Conservation (phyloP, 192 early-diverging fungal genomes). For the Helicostylum pulchrum region DNA sequence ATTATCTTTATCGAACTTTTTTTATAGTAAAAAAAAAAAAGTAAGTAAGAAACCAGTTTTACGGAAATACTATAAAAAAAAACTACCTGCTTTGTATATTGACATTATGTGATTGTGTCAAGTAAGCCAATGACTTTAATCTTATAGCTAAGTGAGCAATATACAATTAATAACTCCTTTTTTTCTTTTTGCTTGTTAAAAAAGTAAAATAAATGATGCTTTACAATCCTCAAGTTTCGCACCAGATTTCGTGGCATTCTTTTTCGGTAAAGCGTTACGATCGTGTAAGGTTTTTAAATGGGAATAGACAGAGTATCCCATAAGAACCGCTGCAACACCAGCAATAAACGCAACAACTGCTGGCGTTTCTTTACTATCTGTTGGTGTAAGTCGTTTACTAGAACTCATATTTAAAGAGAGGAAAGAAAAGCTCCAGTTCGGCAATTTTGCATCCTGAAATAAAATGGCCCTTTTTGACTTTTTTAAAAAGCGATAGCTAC, state of each 20-base stretch:
- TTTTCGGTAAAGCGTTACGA: slow-evolving; percentile 7
- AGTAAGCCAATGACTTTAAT: slow-evolving; percentile 43
- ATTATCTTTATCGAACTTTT: slow-evolving; percentile 69
- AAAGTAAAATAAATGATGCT: not conserved
- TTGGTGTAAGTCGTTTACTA: no score
- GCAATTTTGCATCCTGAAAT: no score
- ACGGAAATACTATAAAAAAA: no score
- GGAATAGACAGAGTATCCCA: slow-evolving; percentile 35
- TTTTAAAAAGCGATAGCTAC: no score
- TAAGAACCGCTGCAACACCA: slow-evolving; percentile 24
- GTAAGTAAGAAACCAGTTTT: not conserved
- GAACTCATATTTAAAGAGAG: no score
- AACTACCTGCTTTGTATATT: slow-evolving; percentile 49
- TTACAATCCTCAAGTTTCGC: slow-evolving; percentile 11
- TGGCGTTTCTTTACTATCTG: no score
- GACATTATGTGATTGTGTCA: slow-evolving; percentile 46
- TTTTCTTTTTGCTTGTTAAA: not conserved
- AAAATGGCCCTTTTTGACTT: no score
- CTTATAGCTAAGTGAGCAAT: slow-evolving; percentile 38
- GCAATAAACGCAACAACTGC: slow-evolving; percentile 3
- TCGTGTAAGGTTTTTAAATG: slow-evolving; percentile 21
- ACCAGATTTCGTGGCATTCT: not conserved
- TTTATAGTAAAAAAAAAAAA: not conserved
- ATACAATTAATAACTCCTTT: not conserved
- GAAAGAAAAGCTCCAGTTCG: no score